A percentile compares a stretch with the other conserved stretches of the same genome.
Evolutionary conservation across 106 monocot species (phyloP).

Genomic region (Amphibolis antarctica): DNA sequence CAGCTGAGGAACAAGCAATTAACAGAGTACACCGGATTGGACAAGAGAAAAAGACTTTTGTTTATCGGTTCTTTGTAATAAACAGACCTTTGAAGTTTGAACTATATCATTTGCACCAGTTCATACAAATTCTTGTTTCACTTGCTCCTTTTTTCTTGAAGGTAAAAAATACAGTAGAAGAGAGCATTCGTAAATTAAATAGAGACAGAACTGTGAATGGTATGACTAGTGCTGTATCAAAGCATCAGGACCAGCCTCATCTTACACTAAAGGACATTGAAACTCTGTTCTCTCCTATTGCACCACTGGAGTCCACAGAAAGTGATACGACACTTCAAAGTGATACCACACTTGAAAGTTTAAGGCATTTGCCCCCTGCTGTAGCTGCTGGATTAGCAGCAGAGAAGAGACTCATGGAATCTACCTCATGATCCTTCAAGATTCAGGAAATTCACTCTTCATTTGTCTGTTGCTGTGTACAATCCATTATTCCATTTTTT

Average conservation of each 20-base stretch:
- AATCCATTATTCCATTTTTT: no score
- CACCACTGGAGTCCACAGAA: constrained; percentile 9
- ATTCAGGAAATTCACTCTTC: no score
- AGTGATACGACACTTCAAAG: constrained; percentile 14
- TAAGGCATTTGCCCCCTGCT: constrained; percentile 50
- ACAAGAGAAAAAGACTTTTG: constrained; percentile 77
- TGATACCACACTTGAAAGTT: constrained; percentile 15
- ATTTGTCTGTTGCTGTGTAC: no score
- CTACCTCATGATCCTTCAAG: not conserved
- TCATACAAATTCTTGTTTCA: not conserved
- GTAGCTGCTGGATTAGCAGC: constrained; percentile 80
- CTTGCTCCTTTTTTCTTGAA: constrained; percentile 19
- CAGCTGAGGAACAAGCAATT: constrained; percentile 86
- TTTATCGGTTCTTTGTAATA: constrained; percentile 85
- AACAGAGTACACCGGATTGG: constrained; percentile 81
- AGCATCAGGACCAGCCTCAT: constrained; percentile 42
- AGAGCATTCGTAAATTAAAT: constrained; percentile 82
- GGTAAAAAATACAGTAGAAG: constrained; percentile 84
- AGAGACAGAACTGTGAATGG: constrained; percentile 32
- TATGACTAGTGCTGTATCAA: constrained; percentile 29
- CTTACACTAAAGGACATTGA: constrained; percentile 69
- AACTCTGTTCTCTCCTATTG: constrained; percentile 42
- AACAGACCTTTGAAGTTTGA: not conserved
- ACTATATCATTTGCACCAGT: not conserved
- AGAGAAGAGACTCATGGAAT: constrained; percentile 52